phyloP scores from a whole-genome alignment of 176 grass and related monocot genomes.

The Alopecurus myosuroides region DNA sequence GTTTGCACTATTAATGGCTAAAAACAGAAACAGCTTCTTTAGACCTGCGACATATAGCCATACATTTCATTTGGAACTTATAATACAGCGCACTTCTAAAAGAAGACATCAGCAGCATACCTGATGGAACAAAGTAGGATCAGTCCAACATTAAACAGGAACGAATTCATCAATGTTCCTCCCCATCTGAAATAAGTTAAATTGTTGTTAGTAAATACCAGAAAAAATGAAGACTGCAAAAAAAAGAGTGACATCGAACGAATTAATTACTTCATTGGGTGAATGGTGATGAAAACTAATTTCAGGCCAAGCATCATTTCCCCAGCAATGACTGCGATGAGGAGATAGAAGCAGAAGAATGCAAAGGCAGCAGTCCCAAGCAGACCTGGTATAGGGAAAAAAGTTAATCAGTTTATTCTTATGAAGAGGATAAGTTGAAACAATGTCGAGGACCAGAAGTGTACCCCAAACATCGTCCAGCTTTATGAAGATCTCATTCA shows the following conservation, averaged over 20 bases:
- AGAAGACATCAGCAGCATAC: conserved; percentile 32
- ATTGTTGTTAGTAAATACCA: conserved; percentile 5
- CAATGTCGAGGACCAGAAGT: conserved; percentile 25
- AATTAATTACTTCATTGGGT: conserved; percentile 96
- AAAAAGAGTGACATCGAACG: not conserved
- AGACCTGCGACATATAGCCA: not conserved
- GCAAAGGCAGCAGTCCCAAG: conserved; percentile 98
- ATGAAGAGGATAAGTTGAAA: conserved; percentile 10
- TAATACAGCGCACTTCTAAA: not conserved
- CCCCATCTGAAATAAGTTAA: conserved; percentile 79
- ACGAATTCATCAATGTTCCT: conserved; percentile 96
- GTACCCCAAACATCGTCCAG: conserved; percentile 92
- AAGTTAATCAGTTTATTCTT: not conserved
- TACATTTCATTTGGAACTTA: not conserved
- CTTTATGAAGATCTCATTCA: conserved; percentile 99
- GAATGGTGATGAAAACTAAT: conserved; percentile 98
- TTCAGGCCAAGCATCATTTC: conserved; percentile 99
- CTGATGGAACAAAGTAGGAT: conserved; percentile 99
- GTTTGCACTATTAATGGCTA: not conserved
- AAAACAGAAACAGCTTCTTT: not conserved
- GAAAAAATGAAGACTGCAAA: not conserved
- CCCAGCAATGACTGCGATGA: conserved; percentile 95
- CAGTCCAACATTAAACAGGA: conserved; percentile 94
- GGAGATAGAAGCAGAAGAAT: conserved; percentile 99
- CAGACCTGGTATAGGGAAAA: conserved; percentile 66